Conservation (phyloP, 2,329 filamentous ascomycete species). For the Scedosporium dehoogii region DNA sequence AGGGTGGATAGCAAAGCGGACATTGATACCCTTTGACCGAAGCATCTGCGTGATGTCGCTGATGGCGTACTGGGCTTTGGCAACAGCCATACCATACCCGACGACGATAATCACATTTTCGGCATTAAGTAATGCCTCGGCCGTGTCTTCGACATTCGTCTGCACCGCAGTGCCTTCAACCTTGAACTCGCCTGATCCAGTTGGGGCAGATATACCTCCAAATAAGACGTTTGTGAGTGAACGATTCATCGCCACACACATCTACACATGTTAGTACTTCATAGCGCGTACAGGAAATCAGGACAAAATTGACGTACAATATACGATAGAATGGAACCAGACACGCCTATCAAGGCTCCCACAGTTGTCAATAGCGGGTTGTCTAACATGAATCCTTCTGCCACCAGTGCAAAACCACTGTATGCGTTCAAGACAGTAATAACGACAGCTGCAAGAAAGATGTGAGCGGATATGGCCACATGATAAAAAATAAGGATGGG, state of each 20-base stretch:
- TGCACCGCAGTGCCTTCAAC: slow-evolving; percentile 72
- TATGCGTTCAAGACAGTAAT: slow-evolving; percentile 89
- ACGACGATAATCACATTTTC: slow-evolving; percentile 85
- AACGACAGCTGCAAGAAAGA: slow-evolving; percentile 48
- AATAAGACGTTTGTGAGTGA: slow-evolving; percentile 85
- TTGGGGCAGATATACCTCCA: slow-evolving; percentile 62
- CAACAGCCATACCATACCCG: slow-evolving; percentile 89
- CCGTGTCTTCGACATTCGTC: slow-evolving; percentile 70
- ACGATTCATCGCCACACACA: slow-evolving; percentile 86
- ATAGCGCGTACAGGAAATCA: not conserved
- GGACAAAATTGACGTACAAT: slow-evolving; percentile 28
- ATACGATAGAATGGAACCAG: slow-evolving; percentile 80
- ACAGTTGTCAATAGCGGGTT: slow-evolving; percentile 79
- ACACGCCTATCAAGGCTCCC: slow-evolving; percentile 79
- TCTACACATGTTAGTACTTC: slow-evolving; percentile 16
- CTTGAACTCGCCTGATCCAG: slow-evolving; percentile 52
- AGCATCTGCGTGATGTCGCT: slow-evolving; percentile 69
- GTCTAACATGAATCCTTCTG: slow-evolving; percentile 85
- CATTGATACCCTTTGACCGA: slow-evolving; percentile 65
- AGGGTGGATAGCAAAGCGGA: slow-evolving; percentile 83
- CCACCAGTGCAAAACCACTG: slow-evolving; percentile 80
- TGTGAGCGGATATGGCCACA: not conserved
- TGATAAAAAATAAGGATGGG: not conserved
- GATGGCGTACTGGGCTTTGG: slow-evolving; percentile 86
- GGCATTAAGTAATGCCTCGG: slow-evolving; percentile 63